A percentile compares a stretch with the other conserved stretches of the same genome.
Conservation (phyloP, 331 rosid genomes). For the Phaseolus coccineus region DNA sequence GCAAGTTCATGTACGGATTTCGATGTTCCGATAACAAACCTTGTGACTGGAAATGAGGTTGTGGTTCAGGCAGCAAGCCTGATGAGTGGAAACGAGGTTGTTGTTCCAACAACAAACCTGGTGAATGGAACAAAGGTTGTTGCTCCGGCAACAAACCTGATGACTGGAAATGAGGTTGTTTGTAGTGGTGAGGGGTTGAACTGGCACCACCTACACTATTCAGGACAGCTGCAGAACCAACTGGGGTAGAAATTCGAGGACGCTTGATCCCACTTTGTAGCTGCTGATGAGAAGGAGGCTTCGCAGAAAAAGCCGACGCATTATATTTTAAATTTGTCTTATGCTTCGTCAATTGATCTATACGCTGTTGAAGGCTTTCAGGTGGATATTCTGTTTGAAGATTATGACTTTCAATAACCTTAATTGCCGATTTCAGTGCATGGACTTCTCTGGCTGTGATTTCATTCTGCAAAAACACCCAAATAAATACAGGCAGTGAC, state of each 20-base stretch:
- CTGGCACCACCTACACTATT: constrained; percentile 42
- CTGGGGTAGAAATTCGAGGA: constrained; percentile 53
- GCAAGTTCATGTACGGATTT: constrained; percentile 58
- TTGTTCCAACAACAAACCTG: constrained; percentile 61
- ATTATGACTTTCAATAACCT: constrained; percentile 69
- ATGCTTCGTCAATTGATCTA: constrained; percentile 61
- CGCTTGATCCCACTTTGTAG: constrained; percentile 63
- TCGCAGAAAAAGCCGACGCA: constrained; percentile 54
- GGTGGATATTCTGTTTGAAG: constrained; percentile 72
- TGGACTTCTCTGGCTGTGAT: constrained; percentile 70
- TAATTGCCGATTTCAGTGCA: constrained; percentile 72
- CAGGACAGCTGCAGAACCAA: constrained; percentile 50
- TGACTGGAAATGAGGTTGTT: constrained; percentile 54
- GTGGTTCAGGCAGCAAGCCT: constrained; percentile 65
- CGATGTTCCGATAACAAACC: constrained; percentile 62
- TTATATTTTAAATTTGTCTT: constrained; percentile 51
- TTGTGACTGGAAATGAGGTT: constrained; percentile 55
- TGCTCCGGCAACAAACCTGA: constrained; percentile 61
- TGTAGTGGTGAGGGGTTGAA: constrained; percentile 50
- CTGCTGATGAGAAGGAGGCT: constrained; percentile 54
- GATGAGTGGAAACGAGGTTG: constrained; percentile 52
- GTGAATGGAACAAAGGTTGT: constrained; percentile 48
- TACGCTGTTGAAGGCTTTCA: constrained; percentile 63
- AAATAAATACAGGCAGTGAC: constrained; percentile 33
- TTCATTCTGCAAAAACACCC: constrained; percentile 64